Conservation (phyloP, 148 eudicot species). For the Polygonum aviculare region DNA sequence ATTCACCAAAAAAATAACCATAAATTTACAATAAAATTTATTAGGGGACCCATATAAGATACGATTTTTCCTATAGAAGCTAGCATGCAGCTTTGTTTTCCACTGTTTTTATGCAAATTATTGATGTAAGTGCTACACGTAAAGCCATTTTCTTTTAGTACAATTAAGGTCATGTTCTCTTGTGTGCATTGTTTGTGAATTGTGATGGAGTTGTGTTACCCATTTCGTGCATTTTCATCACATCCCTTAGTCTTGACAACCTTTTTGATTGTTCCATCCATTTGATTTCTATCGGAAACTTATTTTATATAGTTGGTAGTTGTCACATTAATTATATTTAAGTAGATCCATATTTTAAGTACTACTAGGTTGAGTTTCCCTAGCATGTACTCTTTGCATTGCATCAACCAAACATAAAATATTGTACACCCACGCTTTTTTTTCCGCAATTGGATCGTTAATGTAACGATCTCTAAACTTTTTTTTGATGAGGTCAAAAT, state of each 20-base stretch:
- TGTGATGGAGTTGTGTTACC: not conserved
- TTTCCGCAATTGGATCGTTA: too few relatives aligned
- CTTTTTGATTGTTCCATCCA: not conserved
- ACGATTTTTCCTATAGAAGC: not conserved
- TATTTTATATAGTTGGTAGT: too few relatives aligned
- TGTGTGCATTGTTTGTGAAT: not conserved
- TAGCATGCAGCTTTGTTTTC: not conserved
- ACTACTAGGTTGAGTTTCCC: too few relatives aligned
- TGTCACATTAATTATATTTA: too few relatives aligned
- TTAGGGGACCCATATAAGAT: not conserved
- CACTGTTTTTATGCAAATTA: not conserved
- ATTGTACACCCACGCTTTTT: too few relatives aligned
- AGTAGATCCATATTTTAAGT: too few relatives aligned
- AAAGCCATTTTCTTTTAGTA: not conserved
- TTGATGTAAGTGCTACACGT: not conserved
- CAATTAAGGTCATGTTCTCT: not conserved
- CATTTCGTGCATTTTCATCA: not conserved
- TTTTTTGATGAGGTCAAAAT: too few relatives aligned
- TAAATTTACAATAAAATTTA: not conserved
- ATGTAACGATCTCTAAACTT: too few relatives aligned
- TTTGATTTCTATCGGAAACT: too few relatives aligned
- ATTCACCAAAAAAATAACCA: too few relatives aligned
- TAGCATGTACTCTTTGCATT: too few relatives aligned
- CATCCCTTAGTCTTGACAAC: not conserved
- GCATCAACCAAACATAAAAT: too few relatives aligned